Conservation (phyloP, 495 filamentous ascomycete genomes). For the Penicillium coffeae region DNA sequence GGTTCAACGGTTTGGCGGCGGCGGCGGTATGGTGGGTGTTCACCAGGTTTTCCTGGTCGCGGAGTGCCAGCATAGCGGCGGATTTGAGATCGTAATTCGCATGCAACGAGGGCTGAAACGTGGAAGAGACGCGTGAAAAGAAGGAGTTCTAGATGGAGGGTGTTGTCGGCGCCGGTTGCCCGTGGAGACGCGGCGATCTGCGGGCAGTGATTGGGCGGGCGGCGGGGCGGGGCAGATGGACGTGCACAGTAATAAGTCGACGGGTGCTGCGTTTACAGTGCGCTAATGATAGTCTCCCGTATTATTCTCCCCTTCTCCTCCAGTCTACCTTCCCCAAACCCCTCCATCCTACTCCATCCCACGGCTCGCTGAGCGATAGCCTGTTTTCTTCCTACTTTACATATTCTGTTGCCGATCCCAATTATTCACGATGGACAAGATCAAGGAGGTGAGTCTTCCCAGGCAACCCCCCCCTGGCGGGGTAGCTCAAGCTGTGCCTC, state of each 20-base stretch:
- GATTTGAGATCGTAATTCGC: conserved; percentile 18
- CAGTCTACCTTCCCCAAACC: conserved; percentile 18
- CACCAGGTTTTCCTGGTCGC: conserved; percentile 87
- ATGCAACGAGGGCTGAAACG: conserved; percentile 15
- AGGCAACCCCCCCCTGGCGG: conserved; percentile 29
- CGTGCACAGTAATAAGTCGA: conserved; percentile 12
- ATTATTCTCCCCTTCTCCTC: conserved; percentile 1
- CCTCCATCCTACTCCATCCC: conserved; percentile 14
- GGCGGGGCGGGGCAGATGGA: conserved; percentile 17
- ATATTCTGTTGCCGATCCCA: conserved; percentile 23
- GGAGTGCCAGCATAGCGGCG: conserved; percentile 69
- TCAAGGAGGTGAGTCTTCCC: conserved; percentile 69
- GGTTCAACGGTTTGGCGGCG: conserved; percentile 75
- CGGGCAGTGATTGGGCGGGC: conserved; percentile 17
- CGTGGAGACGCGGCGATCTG: conserved; percentile 43
- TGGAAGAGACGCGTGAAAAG: conserved; percentile 4
- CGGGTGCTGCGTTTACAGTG: too few relatives aligned
- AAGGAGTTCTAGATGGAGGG: conserved; percentile 4
- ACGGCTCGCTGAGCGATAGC: conserved; percentile 47
- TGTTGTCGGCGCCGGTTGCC: conserved; percentile 39
- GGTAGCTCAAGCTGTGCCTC: conserved; percentile 40
- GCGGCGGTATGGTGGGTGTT: conserved; percentile 71
- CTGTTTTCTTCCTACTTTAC: conserved; percentile 28
- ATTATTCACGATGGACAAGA: conserved; percentile 52
- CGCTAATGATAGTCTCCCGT: conserved; percentile 1